Evolutionary conservation across 345 rosid species (phyloP), one percentile per base, ranked within the genome.

Genomic region (Heritiera fomes): DNA sequence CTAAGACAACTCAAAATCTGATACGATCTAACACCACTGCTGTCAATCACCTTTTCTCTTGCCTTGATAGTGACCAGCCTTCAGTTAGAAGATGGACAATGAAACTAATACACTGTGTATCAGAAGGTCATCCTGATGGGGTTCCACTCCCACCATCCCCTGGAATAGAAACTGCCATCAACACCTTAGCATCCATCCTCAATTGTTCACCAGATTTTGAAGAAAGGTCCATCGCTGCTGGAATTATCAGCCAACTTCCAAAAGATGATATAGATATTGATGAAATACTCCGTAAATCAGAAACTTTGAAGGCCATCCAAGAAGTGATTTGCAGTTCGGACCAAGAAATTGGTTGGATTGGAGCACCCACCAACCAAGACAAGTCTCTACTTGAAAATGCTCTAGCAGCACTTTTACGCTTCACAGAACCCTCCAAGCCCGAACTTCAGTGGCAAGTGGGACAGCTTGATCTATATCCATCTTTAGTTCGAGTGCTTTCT

Each of bases 141-240:
- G 85, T 84, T 77, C 87, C 87, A 9, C 86, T 89, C 18, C 91
- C 90, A 58, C 80, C 83, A 34, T 83, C 86, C 40, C 90, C 85
- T 5, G 62, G 34, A 69, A 89, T 83, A 82, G 88, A 84, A 82
- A 78, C 69, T 61, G 85, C 86, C 43, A 78, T 89, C 77, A 84
- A 82, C 43, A 85, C 66, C 63, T 75, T 89, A 14, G 81, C 82
- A 73, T 52, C 73, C 8, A 87, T 87, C 23, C 83, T 89, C 12
- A 78, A 80, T 38, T 18, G 73, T 64, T 85, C 90, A 71, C 70
- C 70, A 20, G 82, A 87, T 77, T n/a, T 46, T 1, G 87, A 87
- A 78, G 91, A 89, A 82, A 85, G 85, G 68, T 84, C 87, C 32
- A 66, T 81, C 49, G 91, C 91, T 40, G 87, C 90, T 69, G 84